phyloP scores from a whole-genome alignment of 1,284 basidiomycete species.

The Boletellus deceptivus region DNA sequence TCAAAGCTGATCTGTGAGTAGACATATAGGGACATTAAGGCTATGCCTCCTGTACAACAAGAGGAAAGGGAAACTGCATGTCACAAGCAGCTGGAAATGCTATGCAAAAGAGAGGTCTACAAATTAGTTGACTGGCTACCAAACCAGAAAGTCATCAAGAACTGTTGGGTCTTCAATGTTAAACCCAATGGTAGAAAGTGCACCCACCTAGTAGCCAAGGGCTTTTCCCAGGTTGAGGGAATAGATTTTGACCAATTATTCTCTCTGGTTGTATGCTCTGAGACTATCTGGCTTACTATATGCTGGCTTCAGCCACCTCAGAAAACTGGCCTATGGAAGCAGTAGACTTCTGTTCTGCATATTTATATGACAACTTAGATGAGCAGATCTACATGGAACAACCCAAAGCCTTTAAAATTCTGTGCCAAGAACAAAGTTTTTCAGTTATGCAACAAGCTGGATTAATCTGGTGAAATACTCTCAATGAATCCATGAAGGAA shows the following conservation, averaged over 20 bases:
- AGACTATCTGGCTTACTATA: slow-evolving; percentile 35
- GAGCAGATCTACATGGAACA: too few relatives aligned
- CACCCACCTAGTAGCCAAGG: slow-evolving; percentile 42
- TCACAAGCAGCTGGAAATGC: not conserved
- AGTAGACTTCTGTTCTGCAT: too few relatives aligned
- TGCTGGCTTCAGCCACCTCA: slow-evolving; percentile 29
- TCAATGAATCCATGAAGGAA: too few relatives aligned
- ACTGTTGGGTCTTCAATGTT: slow-evolving; percentile 38
- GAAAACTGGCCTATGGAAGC: slow-evolving; percentile 2
- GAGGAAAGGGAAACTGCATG: not conserved
- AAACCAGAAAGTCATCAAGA: slow-evolving; percentile 28
- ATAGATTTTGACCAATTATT: slow-evolving; percentile 42
- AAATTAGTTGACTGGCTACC: slow-evolving; percentile 19
- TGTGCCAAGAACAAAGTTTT: too few relatives aligned
- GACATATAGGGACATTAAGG: not conserved
- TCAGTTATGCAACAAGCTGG: too few relatives aligned
- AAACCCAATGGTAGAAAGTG: slow-evolving; percentile 38
- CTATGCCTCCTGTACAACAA: not conserved
- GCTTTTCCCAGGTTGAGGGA: slow-evolving; percentile 39
- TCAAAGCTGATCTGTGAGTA: not conserved
- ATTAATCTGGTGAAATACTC: too few relatives aligned
- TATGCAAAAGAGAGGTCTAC: not conserved
- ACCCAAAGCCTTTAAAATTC: too few relatives aligned
- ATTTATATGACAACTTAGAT: too few relatives aligned
- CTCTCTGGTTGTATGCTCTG: slow-evolving; percentile 37